Evolutionary conservation across 495 filamentous ascomycete genomes (phyloP).

Genomic region (Chaetomium cochliodes): DNA sequence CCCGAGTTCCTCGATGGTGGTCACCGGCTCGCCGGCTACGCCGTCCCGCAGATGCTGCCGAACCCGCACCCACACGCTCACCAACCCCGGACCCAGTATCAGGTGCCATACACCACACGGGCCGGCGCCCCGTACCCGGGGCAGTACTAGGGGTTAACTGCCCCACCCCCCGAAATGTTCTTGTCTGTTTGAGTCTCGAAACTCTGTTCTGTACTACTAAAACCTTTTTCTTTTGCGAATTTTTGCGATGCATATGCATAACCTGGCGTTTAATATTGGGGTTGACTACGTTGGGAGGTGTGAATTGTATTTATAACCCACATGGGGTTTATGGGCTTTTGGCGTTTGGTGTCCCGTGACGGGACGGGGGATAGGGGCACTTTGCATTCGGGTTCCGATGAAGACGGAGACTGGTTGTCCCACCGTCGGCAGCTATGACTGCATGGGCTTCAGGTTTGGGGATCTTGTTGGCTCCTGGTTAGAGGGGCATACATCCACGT

Average conservation of each 20-base stretch:
- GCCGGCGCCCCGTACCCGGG: constrained; percentile 10
- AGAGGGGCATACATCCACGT: no score
- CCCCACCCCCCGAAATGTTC: background rate
- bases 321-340: background rate
- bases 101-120: background rate
- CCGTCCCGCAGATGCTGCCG: constrained; percentile 24
- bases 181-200: background rate
- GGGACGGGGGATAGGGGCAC: background rate
- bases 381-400: background rate
- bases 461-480: background rate
- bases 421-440: background rate
- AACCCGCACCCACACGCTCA: constrained; percentile 13
- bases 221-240: background rate
- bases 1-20: constrained; percentile 57
- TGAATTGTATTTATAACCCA: constrained; percentile 8
- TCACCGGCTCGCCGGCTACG: background rate
- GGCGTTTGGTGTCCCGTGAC: constrained; percentile 3
- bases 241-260: constrained; percentile 25
- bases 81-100: constrained; percentile 19
- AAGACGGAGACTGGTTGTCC: background rate
- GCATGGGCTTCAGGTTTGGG: background rate
- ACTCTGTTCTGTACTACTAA: constrained; percentile 16
- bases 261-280: constrained; percentile 23
- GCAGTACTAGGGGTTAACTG: background rate
- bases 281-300: background rate